A percentile compares a stretch with the other conserved stretches of the same genome.
These are phyloP conservation scores for Rhizopogon vulgaris DNA, from an alignment of 768 basidiomycete genomes.

Conservation along the genomic window DNA sequence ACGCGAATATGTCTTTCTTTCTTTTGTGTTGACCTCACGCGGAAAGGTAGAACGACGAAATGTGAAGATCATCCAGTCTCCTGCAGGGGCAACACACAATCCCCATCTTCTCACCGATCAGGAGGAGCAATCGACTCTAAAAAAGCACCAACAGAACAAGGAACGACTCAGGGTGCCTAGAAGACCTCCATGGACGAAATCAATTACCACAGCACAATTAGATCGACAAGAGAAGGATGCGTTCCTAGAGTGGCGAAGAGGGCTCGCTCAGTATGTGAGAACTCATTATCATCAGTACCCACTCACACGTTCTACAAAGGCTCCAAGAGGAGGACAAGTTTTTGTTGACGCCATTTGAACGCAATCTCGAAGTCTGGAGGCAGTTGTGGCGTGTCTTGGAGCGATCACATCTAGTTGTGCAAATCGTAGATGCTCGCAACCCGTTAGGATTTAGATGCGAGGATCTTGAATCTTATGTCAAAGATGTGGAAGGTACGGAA, in stretches of 20 bases:
- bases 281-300: background rate
- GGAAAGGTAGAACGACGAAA: slow-evolving; percentile 59
- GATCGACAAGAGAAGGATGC: slow-evolving; percentile 87
- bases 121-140: slow-evolving; percentile 72
- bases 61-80: slow-evolving; percentile 66
- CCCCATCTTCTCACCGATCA: slow-evolving; percentile 79
- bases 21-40: background rate
- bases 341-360: slow-evolving; percentile 93
- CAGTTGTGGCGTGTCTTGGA: slow-evolving; percentile 97
- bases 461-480: slow-evolving; percentile 82
- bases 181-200: slow-evolving; percentile 83
- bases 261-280: slow-evolving; percentile 74
- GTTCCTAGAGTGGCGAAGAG: slow-evolving; percentile 91
- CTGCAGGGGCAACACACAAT: slow-evolving; percentile 53
- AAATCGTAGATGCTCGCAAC: slow-evolving; percentile 96
- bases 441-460: slow-evolving; percentile 89
- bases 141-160: slow-evolving; percentile 70
- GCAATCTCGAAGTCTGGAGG: slow-evolving; percentile 97
- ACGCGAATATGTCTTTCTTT: slow-evolving; percentile 12
- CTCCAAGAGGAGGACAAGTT: slow-evolving; percentile 83
- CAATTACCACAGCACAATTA: slow-evolving; percentile 68
- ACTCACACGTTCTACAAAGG: slow-evolving; percentile 32
- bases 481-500: slow-evolving; percentile 77
- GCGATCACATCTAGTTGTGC: slow-evolving; percentile 88
- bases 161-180: slow-evolving; percentile 79